Conservation (phyloP, 306 rosid species). For the Pueraria montana region DNA sequence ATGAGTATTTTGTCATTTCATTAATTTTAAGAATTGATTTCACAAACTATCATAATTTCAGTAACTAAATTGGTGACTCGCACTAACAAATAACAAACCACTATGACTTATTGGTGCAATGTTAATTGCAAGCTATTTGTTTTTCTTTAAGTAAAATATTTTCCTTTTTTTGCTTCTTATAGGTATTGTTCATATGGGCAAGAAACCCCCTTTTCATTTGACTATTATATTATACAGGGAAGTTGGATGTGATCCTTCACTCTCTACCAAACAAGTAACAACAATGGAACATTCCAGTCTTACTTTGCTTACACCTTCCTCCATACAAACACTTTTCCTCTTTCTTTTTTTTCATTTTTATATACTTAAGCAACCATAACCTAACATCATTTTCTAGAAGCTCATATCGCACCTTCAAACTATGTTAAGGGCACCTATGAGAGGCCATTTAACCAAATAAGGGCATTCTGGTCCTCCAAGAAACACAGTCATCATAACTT, state of each 20-base stretch:
- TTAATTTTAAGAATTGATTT: no score
- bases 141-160: neutral
- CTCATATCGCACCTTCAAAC: neutral
- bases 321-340: neutral
- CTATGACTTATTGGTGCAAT: no score
- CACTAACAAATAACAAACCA: no score
- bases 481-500: neutral
- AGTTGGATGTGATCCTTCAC: neutral
- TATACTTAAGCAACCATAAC: neutral
- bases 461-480: neutral
- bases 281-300: constrained; percentile 18
- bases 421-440: neutral
- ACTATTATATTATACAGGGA: neutral
- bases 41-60: no score
- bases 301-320: constrained; percentile 25
- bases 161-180: no score
- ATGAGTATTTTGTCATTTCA: no score
- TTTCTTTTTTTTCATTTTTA: neutral
- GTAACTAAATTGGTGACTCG: no score
- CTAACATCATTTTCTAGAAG: neutral
- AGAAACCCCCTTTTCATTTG: neutral
- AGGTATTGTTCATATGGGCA: neutral
- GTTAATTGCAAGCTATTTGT: neutral
- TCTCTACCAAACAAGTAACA: neutral
- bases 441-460: neutral